phyloP scores from a whole-genome alignment of 306 rosid species.

The Vicia sativa region DNA sequence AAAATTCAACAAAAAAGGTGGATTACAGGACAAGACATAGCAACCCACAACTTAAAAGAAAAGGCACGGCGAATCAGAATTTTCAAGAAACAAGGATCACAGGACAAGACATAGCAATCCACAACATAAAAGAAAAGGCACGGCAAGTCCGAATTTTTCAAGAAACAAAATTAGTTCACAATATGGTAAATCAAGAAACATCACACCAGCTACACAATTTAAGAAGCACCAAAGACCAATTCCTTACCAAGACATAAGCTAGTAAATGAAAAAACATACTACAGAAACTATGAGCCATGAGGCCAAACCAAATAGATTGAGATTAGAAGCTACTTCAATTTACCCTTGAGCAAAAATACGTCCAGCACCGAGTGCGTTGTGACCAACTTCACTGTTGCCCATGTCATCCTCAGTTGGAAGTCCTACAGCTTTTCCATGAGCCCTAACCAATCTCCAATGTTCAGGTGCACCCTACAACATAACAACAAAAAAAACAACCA shows the following conservation, averaged over 20 bases:
- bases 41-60: neutral
- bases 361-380: constrained; percentile 98
- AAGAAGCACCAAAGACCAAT: neutral
- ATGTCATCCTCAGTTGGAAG: constrained; percentile 97
- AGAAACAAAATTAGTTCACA: neutral
- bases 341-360: constrained; percentile 98
- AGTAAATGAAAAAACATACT: neutral
- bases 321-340: constrained; percentile 18
- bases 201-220: constrained; percentile 10
- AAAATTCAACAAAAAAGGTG: no score
- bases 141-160: neutral
- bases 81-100: neutral
- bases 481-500: neutral
- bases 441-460: constrained; percentile 84
- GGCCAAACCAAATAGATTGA: constrained; percentile 14
- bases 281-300: no score
- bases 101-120: constrained; percentile 4
- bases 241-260: neutral
- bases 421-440: constrained; percentile 93
- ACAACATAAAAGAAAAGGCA: neutral
- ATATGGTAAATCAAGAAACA: neutral
- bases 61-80: neutral
- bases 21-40: neutral
- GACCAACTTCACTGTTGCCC: constrained; percentile 99
- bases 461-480: constrained; percentile 76